Evolutionary conservation across 169 alveolate species (phyloP).

Genomic region (Plasmodium berghei): DNA sequence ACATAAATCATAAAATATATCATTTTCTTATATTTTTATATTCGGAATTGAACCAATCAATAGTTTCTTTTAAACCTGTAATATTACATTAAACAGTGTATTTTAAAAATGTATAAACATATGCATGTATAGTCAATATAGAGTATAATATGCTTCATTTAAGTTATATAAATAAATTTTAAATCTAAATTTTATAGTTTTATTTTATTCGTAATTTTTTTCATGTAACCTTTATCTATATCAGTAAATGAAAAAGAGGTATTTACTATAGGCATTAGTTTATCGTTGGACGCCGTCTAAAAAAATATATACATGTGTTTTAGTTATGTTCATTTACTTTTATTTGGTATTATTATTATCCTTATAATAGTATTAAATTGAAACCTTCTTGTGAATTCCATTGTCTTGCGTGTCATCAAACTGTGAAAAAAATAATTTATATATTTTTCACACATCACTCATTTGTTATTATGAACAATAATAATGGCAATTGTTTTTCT

Average conservation of each 20-base stretch:
- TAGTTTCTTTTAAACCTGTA: conserved; percentile 71
- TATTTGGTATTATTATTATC: neutral
- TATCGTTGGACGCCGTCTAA: conserved; percentile 61
- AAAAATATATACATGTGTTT: conserved; percentile 13
- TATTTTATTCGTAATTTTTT: conserved; percentile 10
- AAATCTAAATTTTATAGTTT: neutral
- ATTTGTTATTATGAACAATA: neutral
- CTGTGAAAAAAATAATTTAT: conserved; percentile 10
- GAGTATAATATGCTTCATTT: conserved; percentile 4
- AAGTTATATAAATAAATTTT: neutral
- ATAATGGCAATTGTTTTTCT: neutral
- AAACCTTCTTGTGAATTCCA: conserved; percentile 75
- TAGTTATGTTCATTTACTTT: neutral
- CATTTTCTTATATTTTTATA: conserved; percentile 53
- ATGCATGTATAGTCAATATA: neutral
- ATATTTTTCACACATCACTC: neutral
- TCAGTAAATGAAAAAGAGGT: conserved; percentile 55
- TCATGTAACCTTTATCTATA: conserved; percentile 29
- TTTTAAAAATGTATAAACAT: conserved; percentile 9
- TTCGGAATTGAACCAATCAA: conserved; percentile 53
- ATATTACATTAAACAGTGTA: neutral
- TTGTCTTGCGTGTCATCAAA: conserved; percentile 57
- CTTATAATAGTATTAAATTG: conserved; percentile 10
- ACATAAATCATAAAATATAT: neutral
- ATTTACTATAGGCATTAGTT: conserved; percentile 47